These are phyloP conservation scores for Acacia pycnantha DNA, from an alignment of 331 rosid species.

Conservation along the genomic window DNA sequence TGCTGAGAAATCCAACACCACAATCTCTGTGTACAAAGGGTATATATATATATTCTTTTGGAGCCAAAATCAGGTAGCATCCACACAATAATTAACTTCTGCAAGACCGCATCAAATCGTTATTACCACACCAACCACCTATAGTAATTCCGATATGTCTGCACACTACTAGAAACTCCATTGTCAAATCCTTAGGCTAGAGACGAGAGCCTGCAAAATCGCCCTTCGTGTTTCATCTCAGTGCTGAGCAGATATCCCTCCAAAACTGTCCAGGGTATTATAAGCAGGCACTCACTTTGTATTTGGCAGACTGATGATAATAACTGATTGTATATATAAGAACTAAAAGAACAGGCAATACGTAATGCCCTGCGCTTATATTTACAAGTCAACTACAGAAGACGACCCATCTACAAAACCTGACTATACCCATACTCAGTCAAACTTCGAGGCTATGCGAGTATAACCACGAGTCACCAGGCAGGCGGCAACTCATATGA, in stretches of 20 bases:
- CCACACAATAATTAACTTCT: slow-evolving; percentile 21
- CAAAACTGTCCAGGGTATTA: not conserved
- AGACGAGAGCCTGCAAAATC: not conserved
- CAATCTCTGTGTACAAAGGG: slow-evolving; percentile 21
- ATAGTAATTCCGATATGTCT: slow-evolving; percentile 9
- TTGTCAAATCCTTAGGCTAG: not conserved
- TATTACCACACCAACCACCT: slow-evolving; percentile 2
- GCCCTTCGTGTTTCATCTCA: not conserved
- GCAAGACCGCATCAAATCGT: slow-evolving; percentile 19
- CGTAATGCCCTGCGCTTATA: slow-evolving; percentile 37
- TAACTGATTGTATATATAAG: not conserved
- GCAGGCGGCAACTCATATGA: slow-evolving; percentile 23
- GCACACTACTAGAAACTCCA: slow-evolving; percentile 10
- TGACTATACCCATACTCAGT: slow-evolving; percentile 30
- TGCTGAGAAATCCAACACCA: slow-evolving; percentile 19
- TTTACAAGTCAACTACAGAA: slow-evolving; percentile 50
- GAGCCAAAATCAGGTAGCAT: slow-evolving; percentile 13
- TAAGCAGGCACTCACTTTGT: slow-evolving; percentile 16
- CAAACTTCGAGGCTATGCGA: slow-evolving; percentile 34
- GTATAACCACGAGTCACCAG: slow-evolving; percentile 37
- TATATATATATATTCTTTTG: not conserved
- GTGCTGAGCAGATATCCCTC: not conserved
- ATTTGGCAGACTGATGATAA: not conserved
- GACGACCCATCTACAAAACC: slow-evolving; percentile 33
- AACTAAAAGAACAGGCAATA: slow-evolving; percentile 27